Evolutionary conservation across 768 basidiomycete genomes (phyloP), one percentile per base, ranked within the genome.

Genomic region (Clavaria fumosa): DNA sequence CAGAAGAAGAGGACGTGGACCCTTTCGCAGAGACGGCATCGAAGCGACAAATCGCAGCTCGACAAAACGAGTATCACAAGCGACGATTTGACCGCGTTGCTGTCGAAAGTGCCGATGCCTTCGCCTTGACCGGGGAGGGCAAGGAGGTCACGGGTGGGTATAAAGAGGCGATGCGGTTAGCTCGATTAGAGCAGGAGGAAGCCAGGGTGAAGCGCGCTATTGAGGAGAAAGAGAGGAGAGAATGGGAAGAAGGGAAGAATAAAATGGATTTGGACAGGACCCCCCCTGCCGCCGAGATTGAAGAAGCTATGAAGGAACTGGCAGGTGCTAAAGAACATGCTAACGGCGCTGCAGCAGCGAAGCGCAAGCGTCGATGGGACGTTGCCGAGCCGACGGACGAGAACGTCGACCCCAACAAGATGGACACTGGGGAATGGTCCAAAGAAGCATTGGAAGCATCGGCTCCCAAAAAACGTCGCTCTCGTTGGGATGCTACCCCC

Each of bases 401-500:
- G 54, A 78, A 75, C 44, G 57, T 69, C 15, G 72, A 78, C 47
- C 71, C 72, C 23, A 73, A 73, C 38, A 64, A 66, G 53, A 57
- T 53, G 43, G 70, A 71, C 43, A 63, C 58, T 2, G 75, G 70
- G 27, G 75, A 81, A 52, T 82, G 79, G 75, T 76, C 75, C 4
- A 77, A 81, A 53, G 75, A 85, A 48, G 72, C 76, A 38, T 55
- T 75, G 20, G 83, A 83, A 37, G 69, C 66, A 19, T 72, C 78
- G 39, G 76, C 77, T 17, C 76, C 85, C 31, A 90, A 85, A 61
- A 93, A 93, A 60, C 79, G 86, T 43, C 77, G 88, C 47, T 96
- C 91, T 39, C 71, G 93, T 34, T 96, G 93, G 93, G 93, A 97
- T 56, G 88, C 89, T 37, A 75, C 89, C 0, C 89, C 91, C 7